Evolutionary conservation across 208 protist species (phyloP).

Genomic region (Sergeia podlipaevii): DNA sequence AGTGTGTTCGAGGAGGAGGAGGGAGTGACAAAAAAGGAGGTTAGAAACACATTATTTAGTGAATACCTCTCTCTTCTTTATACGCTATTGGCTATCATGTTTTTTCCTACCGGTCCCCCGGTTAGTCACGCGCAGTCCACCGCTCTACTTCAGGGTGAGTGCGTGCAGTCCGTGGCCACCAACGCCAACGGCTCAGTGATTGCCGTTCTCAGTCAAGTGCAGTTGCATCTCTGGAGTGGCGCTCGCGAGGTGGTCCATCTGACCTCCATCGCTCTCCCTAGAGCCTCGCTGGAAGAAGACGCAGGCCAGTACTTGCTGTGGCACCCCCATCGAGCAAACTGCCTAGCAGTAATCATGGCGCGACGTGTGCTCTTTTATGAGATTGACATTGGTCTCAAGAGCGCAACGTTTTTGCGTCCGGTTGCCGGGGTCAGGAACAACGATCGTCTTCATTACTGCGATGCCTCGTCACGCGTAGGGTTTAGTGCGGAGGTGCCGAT

Average conservation of each 20-base stretch:
- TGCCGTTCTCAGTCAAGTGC: conserved; percentile 43
- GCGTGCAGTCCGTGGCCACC: conserved; percentile 32
- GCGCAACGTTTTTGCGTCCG: conserved; percentile 3
- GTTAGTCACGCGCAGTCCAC: not conserved
- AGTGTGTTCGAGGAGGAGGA: too few species aligned
- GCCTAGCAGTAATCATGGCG: conserved; percentile 50
- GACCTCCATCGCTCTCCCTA: conserved; percentile 28
- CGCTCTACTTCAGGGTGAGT: conserved; percentile 18
- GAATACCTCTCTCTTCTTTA: not conserved
- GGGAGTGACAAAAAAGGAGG: too few species aligned
- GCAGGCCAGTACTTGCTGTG: conserved; percentile 48
- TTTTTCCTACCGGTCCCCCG: not conserved
- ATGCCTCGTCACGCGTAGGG: conserved; percentile 31
- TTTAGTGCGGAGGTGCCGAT: conserved; percentile 29
- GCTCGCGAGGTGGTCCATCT: conserved; percentile 30
- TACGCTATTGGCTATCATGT: not conserved
- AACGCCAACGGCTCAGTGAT: conserved; percentile 32
- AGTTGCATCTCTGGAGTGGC: conserved; percentile 57
- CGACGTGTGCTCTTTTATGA: conserved; percentile 56
- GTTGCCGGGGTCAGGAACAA: not conserved
- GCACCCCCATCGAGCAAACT: conserved; percentile 34
- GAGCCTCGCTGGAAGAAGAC: conserved; percentile 37
- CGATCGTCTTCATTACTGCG: conserved; percentile 13
- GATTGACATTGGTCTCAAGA: conserved; percentile 9
- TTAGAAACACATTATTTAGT: too few species aligned